A percentile compares a stretch with the other conserved stretches of the same genome.
phyloP scores from a whole-genome alignment of 2,329 filamentous ascomycete species.

The Didymella arachidicola region DNA sequence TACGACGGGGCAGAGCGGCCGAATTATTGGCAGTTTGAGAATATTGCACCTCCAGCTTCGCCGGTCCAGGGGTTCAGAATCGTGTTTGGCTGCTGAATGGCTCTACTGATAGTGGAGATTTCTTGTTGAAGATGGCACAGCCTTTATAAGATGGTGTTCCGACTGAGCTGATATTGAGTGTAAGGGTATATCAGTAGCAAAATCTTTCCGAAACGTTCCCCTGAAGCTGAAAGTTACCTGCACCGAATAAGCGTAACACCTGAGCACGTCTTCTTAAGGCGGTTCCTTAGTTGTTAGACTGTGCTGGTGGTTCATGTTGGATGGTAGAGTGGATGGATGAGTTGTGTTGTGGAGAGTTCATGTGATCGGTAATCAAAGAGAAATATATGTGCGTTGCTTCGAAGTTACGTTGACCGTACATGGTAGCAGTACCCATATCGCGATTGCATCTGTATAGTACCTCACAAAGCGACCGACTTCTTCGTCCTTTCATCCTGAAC shows the following conservation, averaged over 20 bases:
- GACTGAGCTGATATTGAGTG: neutral
- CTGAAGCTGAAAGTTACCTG: neutral
- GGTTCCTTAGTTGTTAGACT: neutral
- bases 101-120: neutral
- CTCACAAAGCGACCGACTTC: neutral
- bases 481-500: neutral
- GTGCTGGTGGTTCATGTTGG: neutral
- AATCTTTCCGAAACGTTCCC: neutral
- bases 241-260: neutral
- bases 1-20: constrained; percentile 28
- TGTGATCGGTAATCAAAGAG: neutral
- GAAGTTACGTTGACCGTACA: neutral
- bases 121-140: neutral
- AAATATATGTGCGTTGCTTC: neutral
- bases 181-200: neutral
- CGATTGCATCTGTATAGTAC: neutral
- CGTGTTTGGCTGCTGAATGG: constrained; percentile 34
- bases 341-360: neutral
- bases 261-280: neutral
- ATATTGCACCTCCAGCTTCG: constrained; percentile 33
- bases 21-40: constrained; percentile 42
- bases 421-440: neutral
- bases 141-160: no score
- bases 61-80: constrained; percentile 41
- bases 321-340: neutral